These are phyloP conservation scores for Oropetium thomaeum DNA, from an alignment of 176 grass and related monocot species.

Conservation along the genomic window DNA sequence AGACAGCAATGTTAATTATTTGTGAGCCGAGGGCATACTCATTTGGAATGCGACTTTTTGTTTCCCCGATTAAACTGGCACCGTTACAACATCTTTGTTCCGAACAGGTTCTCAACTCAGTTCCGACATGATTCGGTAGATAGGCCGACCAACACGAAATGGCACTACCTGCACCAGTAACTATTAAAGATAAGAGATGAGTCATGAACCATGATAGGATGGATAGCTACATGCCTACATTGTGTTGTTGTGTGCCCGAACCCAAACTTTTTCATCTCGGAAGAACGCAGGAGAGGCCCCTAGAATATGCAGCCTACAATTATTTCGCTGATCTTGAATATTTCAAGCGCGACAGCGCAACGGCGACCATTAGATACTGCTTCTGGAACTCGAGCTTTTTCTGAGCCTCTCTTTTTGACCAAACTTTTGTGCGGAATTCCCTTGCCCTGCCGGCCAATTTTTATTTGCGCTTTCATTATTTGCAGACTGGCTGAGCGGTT, in stretches of 20 bases:
- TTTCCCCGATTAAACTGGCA: no score
- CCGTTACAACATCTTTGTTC: no score
- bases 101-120: not conserved
- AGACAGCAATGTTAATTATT: no score
- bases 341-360: not conserved
- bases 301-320: not conserved
- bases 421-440: constrained; percentile 1
- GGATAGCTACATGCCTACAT: constrained; percentile 8
- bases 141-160: not conserved
- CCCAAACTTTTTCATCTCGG: not conserved
- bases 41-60: no score
- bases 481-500: no score
- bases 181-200: constrained; percentile 17
- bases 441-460: not conserved
- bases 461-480: no score
- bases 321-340: not conserved
- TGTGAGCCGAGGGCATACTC: no score
- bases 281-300: not conserved
- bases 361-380: not conserved
- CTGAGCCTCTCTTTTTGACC: constrained; percentile 32
- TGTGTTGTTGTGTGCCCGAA: not conserved
- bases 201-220: constrained; percentile 23
- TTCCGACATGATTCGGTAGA: not conserved
- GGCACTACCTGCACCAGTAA: not conserved
- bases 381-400: constrained; percentile 28